A percentile compares a stretch with the other conserved stretches of the same genome.
These are phyloP conservation scores for Mortierella sp. DNA, from an alignment of 371 early-diverging fungal genomes.

Conservation along the genomic window DNA sequence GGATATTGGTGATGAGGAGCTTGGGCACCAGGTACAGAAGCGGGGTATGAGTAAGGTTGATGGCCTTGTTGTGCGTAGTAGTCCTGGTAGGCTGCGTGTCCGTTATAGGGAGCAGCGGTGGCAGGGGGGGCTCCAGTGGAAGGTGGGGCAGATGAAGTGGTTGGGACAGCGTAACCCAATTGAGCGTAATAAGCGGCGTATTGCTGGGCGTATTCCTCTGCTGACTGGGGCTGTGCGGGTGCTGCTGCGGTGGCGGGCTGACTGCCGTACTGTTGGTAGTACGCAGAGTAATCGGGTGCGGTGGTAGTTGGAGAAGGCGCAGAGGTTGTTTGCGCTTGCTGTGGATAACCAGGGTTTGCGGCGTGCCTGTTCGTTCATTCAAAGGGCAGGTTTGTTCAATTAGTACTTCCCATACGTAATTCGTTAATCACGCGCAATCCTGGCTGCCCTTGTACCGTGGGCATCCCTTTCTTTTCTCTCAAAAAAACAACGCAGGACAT, in stretches of 20 bases:
- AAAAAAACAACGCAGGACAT: background rate
- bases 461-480: background rate
- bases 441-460: background rate
- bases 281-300: conserved; percentile 36
- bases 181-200: conserved; percentile 55
- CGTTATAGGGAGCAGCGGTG: conserved; percentile 17
- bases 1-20: conserved; percentile 36
- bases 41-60: conserved; percentile 28
- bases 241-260: background rate
- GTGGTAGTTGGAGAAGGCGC: conserved; percentile 9
- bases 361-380: conserved; percentile 25
- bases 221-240: conserved; percentile 12
- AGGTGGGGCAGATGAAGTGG: conserved; percentile 20
- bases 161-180: conserved; percentile 34
- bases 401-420: background rate
- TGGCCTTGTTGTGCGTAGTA: conserved; percentile 40
- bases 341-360: conserved; percentile 53
- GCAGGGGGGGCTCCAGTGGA: conserved; percentile 10
- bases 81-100: conserved; percentile 29
- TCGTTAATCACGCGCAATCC: background rate
- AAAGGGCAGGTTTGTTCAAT: background rate
- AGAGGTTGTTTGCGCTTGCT: conserved; percentile 13
- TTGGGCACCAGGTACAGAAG: conserved; percentile 17
- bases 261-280: conserved; percentile 41
- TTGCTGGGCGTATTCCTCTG: conserved; percentile 52